Evolutionary conservation across 139 green algal genomes (phyloP), one percentile per base, ranked within the genome.

Genomic region (Prasinococcaceae sp.): DNA sequence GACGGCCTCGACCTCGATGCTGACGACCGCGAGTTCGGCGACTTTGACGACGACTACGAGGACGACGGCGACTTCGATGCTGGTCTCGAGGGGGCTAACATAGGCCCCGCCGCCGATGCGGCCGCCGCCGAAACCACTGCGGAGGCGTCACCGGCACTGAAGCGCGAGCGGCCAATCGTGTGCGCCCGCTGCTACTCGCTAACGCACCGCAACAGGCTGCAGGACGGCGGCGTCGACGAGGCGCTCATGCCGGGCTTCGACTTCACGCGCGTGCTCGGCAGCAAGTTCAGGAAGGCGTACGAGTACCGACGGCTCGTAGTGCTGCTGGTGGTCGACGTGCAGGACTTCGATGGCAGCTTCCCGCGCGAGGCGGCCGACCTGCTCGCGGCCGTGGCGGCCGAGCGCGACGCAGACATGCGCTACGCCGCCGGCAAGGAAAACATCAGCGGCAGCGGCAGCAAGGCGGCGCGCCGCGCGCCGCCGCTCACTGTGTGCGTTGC

Each of bases 301-400:
- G 58, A 47, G 12, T 29, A 45, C 1, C 28, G 53, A 3, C 30
- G 39, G n/a, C 71, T 75, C 0, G 76, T 95, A 23, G 73, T 98
- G 55, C 58, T 94, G 38, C 65, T 75, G 33, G 83, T 97, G 40
- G 83, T 95, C 44, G 86, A 95, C 55, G 39, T 84, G 1, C 72
- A 72, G 9, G 86, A 95, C 70, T 94, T 96, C 75, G 90, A 97
- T 63, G 90, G 86, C 17, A 93, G 80, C n/a, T 76, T 98, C 44
- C 90, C 90, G 0, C 55, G 77, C 24, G 26, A 22, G 16, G 74
- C 76, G 23, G 58, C 81, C 20, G 36, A 53, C 25, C 14, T 68
- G 10, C 26, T 76, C 27, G 28, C 32, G 17, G 20, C 67, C 26
- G 62, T 38, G 17, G 44, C 58, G 29, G 30, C 26, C 16, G 49